phyloP scores from a whole-genome alignment of 2,329 filamentous ascomycete genomes.

The Sporothrix dimorphospora region DNA sequence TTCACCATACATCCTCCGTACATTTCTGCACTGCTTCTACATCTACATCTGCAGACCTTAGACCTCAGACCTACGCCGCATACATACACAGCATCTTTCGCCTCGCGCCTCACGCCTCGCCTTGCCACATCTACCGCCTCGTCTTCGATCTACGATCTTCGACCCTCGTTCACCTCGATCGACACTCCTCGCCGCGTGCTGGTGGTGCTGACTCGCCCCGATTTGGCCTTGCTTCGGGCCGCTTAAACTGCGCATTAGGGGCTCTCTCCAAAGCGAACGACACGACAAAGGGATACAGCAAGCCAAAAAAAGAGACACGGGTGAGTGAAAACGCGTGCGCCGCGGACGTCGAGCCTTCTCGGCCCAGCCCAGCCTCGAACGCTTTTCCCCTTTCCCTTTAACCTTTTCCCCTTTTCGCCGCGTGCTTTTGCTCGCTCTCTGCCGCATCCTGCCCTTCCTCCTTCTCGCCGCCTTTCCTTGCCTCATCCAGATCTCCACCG shows the following conservation, averaged over 20 bases:
- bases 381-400: not conserved
- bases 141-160: not conserved
- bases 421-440: not conserved
- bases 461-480: not conserved
- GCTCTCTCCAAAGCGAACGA: not conserved
- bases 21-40: not conserved
- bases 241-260: constrained; percentile 31
- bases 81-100: constrained; percentile 17
- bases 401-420: constrained; percentile 5
- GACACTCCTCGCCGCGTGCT: constrained; percentile 16
- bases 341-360: not conserved
- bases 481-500: not conserved
- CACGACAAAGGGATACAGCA: constrained; percentile 12
- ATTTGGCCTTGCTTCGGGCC: constrained; percentile 29
- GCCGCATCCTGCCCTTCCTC: constrained; percentile 4
- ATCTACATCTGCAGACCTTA: not conserved
- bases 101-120: not conserved
- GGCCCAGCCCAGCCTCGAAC: not conserved
- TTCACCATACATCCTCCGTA: not conserved
- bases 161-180: not conserved
- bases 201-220: constrained; percentile 4
- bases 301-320: constrained; percentile 11
- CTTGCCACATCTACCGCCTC: not conserved
- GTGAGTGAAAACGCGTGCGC: constrained; percentile 23
- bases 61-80: constrained; percentile 3